Base-by-base conservation (phyloP, 2,329 filamentous ascomycete genomes). In the Dactylellina sp. region DNA sequence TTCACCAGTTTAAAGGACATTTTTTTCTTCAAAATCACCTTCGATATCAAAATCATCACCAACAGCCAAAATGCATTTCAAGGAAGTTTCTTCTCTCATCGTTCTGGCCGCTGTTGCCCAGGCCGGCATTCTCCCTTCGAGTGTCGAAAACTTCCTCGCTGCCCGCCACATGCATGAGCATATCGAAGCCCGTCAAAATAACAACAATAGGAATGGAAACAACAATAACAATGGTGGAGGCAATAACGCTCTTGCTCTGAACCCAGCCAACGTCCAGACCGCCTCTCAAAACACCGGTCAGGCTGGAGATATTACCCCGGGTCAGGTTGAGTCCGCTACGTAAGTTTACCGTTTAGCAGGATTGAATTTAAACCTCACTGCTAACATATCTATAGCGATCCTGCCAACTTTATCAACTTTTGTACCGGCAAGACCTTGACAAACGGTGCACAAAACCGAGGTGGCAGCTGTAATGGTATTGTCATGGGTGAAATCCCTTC, bases 351-450 rank as follows among this genome's bases (percentile, higher is more conserved):
- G n/a, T n/a, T n/a, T n/a, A n/a, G 1, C 5, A 40, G 7, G 5
- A 53, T 39, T 6, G 18, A n/a, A 20, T 20, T 2, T n/a, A n/a
- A n/a, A n/a, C n/a, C n/a, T n/a, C n/a, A 32, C 28, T 4, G 28
- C 28, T 32, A 32, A 32, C 9, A 32, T 32, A 5, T 32, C 4
- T 32, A 53, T 40, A 85, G 83, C 42, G 83, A 86, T 71, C 56
- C 79, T 18, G 82, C 82, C 78, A 87, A 87, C 81, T 87, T 87
- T 79, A 87, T 87, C 82, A 87, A 87, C 81, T 85, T 87, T 80
- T 88, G 86, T 78, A 78, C 81, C 4, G 85, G 85, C 72, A 83
- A 85, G 78, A 83, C 82, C 1, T 77, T 85, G 64, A 88, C 86
- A 74, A 87, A 88, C 75, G 86, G 86, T 75, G 80, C 81, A 4